These are phyloP conservation scores for Boletus vinaceobasis DNA, from an alignment of 768 basidiomycete genomes.

Conservation along the genomic window DNA sequence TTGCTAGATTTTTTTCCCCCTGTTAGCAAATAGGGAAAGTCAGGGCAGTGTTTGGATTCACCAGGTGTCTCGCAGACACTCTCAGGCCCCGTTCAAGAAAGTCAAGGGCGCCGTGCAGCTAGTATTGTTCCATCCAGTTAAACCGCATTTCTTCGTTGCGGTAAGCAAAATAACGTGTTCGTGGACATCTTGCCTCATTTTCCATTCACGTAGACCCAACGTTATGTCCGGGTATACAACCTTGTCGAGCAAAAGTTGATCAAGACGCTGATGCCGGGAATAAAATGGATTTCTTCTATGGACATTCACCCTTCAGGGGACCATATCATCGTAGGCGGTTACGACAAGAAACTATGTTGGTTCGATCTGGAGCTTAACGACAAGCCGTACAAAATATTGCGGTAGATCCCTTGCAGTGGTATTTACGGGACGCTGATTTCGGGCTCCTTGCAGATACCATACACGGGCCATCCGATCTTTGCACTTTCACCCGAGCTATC, in stretches of 20 bases:
- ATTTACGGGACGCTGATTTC: constrained; percentile 11
- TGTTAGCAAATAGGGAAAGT: constrained; percentile 57
- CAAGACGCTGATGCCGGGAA: constrained; percentile 92
- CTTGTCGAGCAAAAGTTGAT: constrained; percentile 89
- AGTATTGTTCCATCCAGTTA: constrained; percentile 91
- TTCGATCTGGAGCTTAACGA: constrained; percentile 96
- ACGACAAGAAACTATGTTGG: constrained; percentile 98
- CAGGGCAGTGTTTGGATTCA: constrained; percentile 94
- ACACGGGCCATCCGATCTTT: constrained; percentile 88
- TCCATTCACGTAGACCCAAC: constrained; percentile 68
- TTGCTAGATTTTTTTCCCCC: neutral
- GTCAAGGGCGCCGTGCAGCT: constrained; percentile 87
- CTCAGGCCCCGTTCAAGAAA: constrained; percentile 97
- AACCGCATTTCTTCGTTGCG: constrained; percentile 97
- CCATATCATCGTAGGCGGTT: constrained; percentile 95
- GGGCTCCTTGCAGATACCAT: constrained; percentile 66
- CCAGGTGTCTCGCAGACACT: constrained; percentile 88
- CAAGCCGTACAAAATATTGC: constrained; percentile 94
- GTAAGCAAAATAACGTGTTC: constrained; percentile 46
- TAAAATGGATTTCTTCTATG: constrained; percentile 96
- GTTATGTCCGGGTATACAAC: constrained; percentile 94
- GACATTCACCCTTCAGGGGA: constrained; percentile 96
- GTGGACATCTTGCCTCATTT: constrained; percentile 11
- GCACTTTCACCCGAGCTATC: constrained; percentile 91
- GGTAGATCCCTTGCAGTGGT: constrained; percentile 42